Evolutionary conservation across 352 stramenopile genomes (phyloP), one percentile per base, ranked within the genome.

Genomic region (Phytophthora foliorum): DNA sequence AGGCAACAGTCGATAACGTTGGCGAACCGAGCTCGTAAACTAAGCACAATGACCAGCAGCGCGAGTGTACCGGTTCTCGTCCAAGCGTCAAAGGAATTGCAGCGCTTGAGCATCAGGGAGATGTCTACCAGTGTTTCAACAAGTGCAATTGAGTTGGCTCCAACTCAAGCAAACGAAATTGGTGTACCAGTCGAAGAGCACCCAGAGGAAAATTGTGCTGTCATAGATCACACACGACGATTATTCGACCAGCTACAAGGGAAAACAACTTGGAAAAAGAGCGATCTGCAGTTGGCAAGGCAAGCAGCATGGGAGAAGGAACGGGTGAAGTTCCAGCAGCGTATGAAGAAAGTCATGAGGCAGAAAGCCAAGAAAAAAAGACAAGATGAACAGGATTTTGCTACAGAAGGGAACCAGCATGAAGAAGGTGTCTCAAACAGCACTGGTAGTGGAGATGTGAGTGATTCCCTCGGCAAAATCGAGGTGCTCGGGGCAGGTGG

Each of bases 161-260:
- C 42, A 7, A 17, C 24, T 17, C 14, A 54, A 24, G 38, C 38
- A 22, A 42, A 54, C 29, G 39, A 17, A 64, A 14, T 29, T 32
- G n/a, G n/a, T 42, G 13, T 16, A 8, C 17, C 21, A 19, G 49
- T 51, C 19, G 49, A 60, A 39, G 55, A 68, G 31, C 61, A 71
- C 8, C 55, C 55, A 11, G 52, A 68, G 19, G 63, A 72, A 19
- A 69, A 53, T 13, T 22, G 24, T 14, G 41, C 6, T 24, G 42
- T 46, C 16, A 16, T 54, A 2, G 25, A 55, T 22, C 72, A 86
- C 5, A 73, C 82, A 0, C 55, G 67, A 17, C 77, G 80, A 1
- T 49, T 95, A n/a, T 92, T 95, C 39, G 70, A 81, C 21, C 87
- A 95, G 58, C 68, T 95, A 2, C 74, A 88, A 9, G 87, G 87